Percentiles rank a stretch among this genome's conserved stretches.
Conservation (phyloP, 805 yeast species). For the Metschnikowia peoriensis region DNA sequence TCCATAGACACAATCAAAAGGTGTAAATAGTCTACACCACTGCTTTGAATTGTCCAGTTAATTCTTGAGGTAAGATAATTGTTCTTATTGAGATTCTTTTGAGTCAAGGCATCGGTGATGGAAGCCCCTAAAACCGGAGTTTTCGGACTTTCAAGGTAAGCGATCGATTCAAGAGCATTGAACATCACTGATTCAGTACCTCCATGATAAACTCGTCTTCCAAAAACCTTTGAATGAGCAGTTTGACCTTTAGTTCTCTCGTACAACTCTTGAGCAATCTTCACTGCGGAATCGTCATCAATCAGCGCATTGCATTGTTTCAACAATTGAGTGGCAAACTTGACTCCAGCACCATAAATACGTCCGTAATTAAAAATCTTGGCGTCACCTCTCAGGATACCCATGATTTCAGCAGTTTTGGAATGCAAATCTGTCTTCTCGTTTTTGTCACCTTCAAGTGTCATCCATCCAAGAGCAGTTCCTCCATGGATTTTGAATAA, state of each 20-base stretch:
- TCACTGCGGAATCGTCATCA: constrained; percentile 62
- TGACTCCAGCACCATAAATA: constrained; percentile 95
- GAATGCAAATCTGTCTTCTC: constrained; percentile 95
- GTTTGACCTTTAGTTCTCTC: constrained; percentile 74
- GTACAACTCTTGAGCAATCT: constrained; percentile 66
- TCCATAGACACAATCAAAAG: constrained; percentile 83
- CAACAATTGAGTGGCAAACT: constrained; percentile 80
- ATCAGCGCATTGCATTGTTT: constrained; percentile 78
- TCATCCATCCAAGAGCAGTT: constrained; percentile 99
- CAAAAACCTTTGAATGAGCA: constrained; percentile 21
- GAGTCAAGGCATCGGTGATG: constrained; percentile 78
- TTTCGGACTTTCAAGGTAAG: constrained; percentile 72
- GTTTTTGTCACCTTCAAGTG: constrained; percentile 88
- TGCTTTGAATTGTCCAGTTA: constrained; percentile 97
- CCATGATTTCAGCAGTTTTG: constrained; percentile 85
- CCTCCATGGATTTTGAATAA: constrained; percentile 89
- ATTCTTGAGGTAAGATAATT: constrained; percentile 85
- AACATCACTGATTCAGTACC: constrained; percentile 94
- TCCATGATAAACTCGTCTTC: constrained; percentile 62
- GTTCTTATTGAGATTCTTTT: constrained; percentile 58
- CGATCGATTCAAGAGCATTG: constrained; percentile 83
- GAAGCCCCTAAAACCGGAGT: constrained; percentile 95
- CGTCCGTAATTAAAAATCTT: constrained; percentile 95
- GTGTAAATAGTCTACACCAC: constrained; percentile 96
- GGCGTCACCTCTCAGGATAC: constrained; percentile 88